Evolutionary conservation across 306 rosid species (phyloP), one percentile per base, ranked within the genome.

Genomic region (Cucurbita pepo): DNA sequence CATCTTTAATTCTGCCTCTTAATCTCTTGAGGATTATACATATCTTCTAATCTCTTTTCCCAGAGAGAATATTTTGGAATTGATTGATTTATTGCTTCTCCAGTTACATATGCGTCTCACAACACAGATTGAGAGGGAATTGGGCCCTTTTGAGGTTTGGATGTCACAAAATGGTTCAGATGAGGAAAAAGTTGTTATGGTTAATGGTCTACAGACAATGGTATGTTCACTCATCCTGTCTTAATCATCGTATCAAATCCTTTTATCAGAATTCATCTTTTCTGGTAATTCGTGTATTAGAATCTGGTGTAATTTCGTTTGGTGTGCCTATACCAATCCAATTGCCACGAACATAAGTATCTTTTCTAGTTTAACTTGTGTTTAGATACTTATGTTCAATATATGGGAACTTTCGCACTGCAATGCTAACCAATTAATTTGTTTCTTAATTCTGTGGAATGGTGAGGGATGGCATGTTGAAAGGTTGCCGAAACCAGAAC

Each of bases 81-180:
- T 87, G 72, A 85, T 74, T 44, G 53, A 77, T 64, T 75, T 52
- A 73, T 64, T 82, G 69, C 69, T 78, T 69, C 43, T 85, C 80
- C 96, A 91, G 99, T 86, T 91, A 73, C 89, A 82, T 58, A 30
- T 94, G 83, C 88, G 81, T 25, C 83, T 94, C 71, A 71, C 82
- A 65, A 91, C 91, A 81, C 90, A 84, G 80, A 83, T 94, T 52
- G 97, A 91, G 51, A 82, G 82, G 81, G 94, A 82, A 83, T 71
- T 91, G 55, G 96, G 99, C 64, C 99, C 99, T 3, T 89, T 94
- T 77, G 95, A 88, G 81, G 91, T 94, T 81, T 85, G 79, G 72
- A 77, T 94, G 73, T 83, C 87, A 21, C 84, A 84, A 65, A 83
- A 79, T 69, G 86, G 77, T 74, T 83, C 83, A 55, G 78, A 21